Base-by-base conservation (phyloP, 805 yeast genomes). In the Candida yuanshanica region DNA sequence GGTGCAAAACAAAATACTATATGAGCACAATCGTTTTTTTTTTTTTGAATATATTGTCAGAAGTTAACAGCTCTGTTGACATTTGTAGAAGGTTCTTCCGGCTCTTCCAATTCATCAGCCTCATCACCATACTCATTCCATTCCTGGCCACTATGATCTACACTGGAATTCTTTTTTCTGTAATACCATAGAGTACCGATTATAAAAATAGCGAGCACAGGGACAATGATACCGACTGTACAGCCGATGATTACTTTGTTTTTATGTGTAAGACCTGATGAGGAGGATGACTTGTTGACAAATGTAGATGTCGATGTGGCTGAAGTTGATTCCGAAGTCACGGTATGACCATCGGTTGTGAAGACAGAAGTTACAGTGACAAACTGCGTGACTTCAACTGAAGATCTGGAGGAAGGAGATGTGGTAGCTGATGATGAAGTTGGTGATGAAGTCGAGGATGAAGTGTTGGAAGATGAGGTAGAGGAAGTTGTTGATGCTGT, bases 141-240 rank as follows among this genome's bases (percentile, higher is more conserved):
- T 18, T 39, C 43, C 31, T 39, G 42, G 10, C 42, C 42, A 34
- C 38, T 35, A 18, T 35, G 38, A 21, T 35, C 43, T 17, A 32
- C 38, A 16, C 8, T 20, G 12, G 38, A 27, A n/a, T 35, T 35
- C n/a, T 35, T 39, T 25, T 35, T 39, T 39, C 36, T 29, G 14
- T 29, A 29, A 20, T 26, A 39, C 37, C 37, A 39, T 18, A 39
- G 12, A 8, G 14, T 22, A 27, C 11, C 36, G 12, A 36, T 13
- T 22, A 37, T 32, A 2, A 48, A 41, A 3, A 51, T 49, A 1
- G 63, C 32, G 2, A 79, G 56, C 0, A 75, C 48, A 2, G 90
- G 85, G 1, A 80, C 78, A 39, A 86, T 86, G 12, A 83, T 72
- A 41, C 89, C 89, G 6, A 82, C 81, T 22, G 77, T 81, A 44